Evolutionary conservation across 1,284 basidiomycete genomes (phyloP).

Genomic region (Sutorius eximius): DNA sequence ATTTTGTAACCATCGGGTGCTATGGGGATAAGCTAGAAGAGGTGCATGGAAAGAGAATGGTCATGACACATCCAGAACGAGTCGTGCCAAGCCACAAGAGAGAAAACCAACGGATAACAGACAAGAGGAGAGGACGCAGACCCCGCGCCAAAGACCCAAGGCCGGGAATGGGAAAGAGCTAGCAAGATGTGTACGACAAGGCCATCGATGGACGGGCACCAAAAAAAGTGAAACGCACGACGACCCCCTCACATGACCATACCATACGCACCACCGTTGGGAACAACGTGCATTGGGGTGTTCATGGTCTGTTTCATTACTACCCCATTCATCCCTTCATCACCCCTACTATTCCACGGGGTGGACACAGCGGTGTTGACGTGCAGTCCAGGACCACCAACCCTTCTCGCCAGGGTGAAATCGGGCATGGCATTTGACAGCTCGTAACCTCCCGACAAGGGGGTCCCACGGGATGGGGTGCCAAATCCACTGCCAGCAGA

Average conservation of each 20-base stretch:
- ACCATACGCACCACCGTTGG: conserved; percentile 38
- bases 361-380: conserved; percentile 28
- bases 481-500: conserved; percentile 40
- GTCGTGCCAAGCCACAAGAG: conserved; percentile 8
- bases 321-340: conserved; percentile 36
- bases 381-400: conserved; percentile 22
- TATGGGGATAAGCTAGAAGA: conserved; percentile 12
- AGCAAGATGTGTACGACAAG: conserved; percentile 14
- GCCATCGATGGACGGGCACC: neutral
- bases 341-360: conserved; percentile 31
- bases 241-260: conserved; percentile 40
- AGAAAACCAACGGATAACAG: conserved; percentile 11
- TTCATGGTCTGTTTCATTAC: conserved; percentile 36
- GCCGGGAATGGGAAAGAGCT: conserved; percentile 6
- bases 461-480: conserved; percentile 30
- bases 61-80: conserved; percentile 15
- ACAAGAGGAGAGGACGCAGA: conserved; percentile 11
- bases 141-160: conserved; percentile 15
- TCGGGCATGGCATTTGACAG: conserved; percentile 33
- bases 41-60: conserved; percentile 5
- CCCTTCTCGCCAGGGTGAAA: conserved; percentile 26
- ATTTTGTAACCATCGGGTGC: conserved; percentile 15
- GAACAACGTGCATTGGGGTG: conserved; percentile 39
- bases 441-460: conserved; percentile 39
- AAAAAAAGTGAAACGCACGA: conserved; percentile 11